Evolutionary conservation across 2,329 filamentous ascomycete genomes (phyloP), one percentile per base, ranked within the genome.

Genomic region (Phyllosticta citrichinensis): DNA sequence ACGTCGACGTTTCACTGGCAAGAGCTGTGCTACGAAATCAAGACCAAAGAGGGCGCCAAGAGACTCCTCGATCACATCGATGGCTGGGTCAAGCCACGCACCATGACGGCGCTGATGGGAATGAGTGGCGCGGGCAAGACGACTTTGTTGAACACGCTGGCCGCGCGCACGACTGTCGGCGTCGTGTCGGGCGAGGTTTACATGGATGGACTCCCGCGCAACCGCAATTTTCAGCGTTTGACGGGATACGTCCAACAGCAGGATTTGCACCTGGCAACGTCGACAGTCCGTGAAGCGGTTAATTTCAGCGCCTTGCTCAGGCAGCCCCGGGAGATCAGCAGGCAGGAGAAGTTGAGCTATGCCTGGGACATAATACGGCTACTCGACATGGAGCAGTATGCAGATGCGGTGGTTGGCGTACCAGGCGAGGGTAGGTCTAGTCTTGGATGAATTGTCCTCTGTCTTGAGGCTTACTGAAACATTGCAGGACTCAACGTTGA

Each of bases 111-210:
- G 52, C 78, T 94, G 5, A 93, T 94, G 89, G 89, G 91, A 76
- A 89, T 92, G 8, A 91, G 88, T 33, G 91, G 92, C 66, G 92
- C 92, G n/a, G 92, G 92, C 62, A 97, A 97, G 75, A 97, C 92
- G 0, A 96, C 92, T 0, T 82, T 97, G 27, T 77, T 97, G 33
- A 89, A 96, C 74, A 89, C 89, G 40, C 80, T 97, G 65, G 92
- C 92, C 54, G 89, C 88, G 62, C 87, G 92, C 71, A 88, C 88
- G 11, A 91, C 89, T 0, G 93, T 94, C 85, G 92, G 92, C 75
- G 87, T 96, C 19, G 89, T 96, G 55, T 85, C 83, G 6, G 92
- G 92, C 59, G 87, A 93, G 67, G 94, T 96, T 87, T 76, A 91
- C n/a, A 87, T 92, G 8, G 87, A 92, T 66, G 88, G 88, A 1